phyloP scores from a whole-genome alignment of 2,329 filamentous ascomycete species.

The Phialemoniopsis sp. region DNA sequence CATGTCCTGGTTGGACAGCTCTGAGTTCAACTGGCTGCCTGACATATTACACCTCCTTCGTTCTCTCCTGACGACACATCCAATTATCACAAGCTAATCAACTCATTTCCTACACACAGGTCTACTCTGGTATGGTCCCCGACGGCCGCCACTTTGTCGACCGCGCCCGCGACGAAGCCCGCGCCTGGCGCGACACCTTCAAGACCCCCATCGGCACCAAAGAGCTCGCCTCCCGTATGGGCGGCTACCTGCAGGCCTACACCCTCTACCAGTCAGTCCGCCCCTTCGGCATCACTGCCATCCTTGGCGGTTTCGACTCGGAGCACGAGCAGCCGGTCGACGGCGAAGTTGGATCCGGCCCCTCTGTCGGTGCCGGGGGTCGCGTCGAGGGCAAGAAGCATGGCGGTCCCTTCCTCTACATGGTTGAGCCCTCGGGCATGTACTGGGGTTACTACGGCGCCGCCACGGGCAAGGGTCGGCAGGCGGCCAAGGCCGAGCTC shows the following conservation, averaged over 20 bases:
- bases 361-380: constrained; percentile 74
- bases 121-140: constrained; percentile 89
- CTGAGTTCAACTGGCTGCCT: no score
- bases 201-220: constrained; percentile 89
- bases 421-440: constrained; percentile 95
- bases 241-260: constrained; percentile 94
- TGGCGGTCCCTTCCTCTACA: constrained; percentile 92
- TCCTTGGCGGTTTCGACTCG: constrained; percentile 89
- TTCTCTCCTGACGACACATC: no score
- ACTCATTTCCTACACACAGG: constrained; percentile 43
- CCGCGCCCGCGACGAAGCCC: constrained; percentile 89
- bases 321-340: constrained; percentile 83
- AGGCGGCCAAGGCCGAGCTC: constrained; percentile 95
- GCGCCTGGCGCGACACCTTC: constrained; percentile 87
- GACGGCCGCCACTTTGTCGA: constrained; percentile 94
- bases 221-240: constrained; percentile 88
- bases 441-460: constrained; percentile 99
- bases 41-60: no score
- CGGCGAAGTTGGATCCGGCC: constrained; percentile 82
- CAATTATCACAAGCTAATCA: no score
- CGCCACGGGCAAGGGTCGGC: constrained; percentile 92
- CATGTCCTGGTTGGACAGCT: not conserved
- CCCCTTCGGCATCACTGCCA: constrained; percentile 93
- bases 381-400: constrained; percentile 71
- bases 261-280: constrained; percentile 96